Evolutionary conservation across 305 asterid species (phyloP), one percentile per base, ranked within the genome.

Genomic region (Nicotiana rustica): DNA sequence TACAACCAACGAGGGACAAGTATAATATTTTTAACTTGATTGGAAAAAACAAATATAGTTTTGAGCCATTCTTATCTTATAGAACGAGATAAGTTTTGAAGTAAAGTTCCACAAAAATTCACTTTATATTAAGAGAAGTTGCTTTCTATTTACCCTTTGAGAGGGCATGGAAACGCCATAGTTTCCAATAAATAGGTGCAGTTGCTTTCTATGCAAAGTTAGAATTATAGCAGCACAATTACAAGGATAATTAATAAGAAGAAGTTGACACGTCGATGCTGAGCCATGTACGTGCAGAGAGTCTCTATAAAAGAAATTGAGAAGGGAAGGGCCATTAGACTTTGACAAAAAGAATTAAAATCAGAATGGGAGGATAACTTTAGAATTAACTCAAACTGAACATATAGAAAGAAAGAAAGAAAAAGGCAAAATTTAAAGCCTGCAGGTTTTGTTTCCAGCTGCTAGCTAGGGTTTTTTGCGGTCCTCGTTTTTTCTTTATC

Each of bases 161-260:
- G 8, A 55, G 31, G 49, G 60, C 78, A 18, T 69, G 77, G 57
- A 69, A 10, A 10, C 2, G 17, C 80, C 33, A 56, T 56, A 36
- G 14, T 52, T 76, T 76, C 38, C 67, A 17, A 55, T 56, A 76
- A 76, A 76, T 29, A 56, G 31, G 67, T 55, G 66, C 25, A 56
- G 67, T 76, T 76, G 80, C 67, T 76, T 55, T 76, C 80, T 76
- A 76, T 0, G 17, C 80, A 76, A 76, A 76, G 66, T 55, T 31
- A 56, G 80, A 76, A 29, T 41, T 41, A 76, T 15, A 55, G 62
- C 31, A 76, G 65, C 70, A 65, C 9, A 38, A 38, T 1, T 38
- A 6, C 1, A 25, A 64, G 69, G n/a, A 0, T 49, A 29, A 76
- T 56, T 49, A 29, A 76, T 56, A 55, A 56, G 49, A 76, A 76